Conservation (phyloP, 2,329 filamentous ascomycete genomes). For the Colletotrichum godetiae region DNA sequence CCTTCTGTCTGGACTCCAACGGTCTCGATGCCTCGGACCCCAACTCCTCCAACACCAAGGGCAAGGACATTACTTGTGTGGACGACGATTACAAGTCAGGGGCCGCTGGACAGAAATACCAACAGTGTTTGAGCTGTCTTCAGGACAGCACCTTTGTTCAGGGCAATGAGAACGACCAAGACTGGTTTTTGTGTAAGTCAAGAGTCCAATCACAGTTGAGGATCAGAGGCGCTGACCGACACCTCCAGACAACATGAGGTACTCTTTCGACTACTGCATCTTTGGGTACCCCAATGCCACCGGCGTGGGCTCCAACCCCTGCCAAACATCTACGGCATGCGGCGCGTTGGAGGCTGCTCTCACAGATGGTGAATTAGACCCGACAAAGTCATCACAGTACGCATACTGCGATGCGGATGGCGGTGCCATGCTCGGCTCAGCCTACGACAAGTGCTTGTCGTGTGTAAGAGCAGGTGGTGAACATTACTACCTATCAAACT, state of each 20-base stretch:
- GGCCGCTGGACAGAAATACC: constrained; percentile 56
- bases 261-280: constrained; percentile 63
- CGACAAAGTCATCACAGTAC: constrained; percentile 47
- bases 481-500: constrained; percentile 61
- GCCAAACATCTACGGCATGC: constrained; percentile 62
- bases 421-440: constrained; percentile 46
- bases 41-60: constrained; percentile 56
- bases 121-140: constrained; percentile 63
- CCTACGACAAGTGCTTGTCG: constrained; percentile 53
- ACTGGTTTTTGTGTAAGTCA: constrained; percentile 68
- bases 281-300: constrained; percentile 63
- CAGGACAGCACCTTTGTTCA: constrained; percentile 61
- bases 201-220: background rate
- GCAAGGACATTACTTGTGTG: constrained; percentile 59
- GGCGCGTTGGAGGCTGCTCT: constrained; percentile 55
- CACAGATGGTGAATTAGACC: constrained; percentile 51
- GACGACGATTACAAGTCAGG: constrained; percentile 56
- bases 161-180: constrained; percentile 62
- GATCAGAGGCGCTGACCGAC: background rate
- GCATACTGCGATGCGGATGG: constrained; percentile 59
- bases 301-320: constrained; percentile 57
- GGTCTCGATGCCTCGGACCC: constrained; percentile 56
- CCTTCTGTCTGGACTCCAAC: constrained; percentile 59
- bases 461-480: constrained; percentile 57
- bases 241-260: constrained; percentile 63